phyloP scores from a whole-genome alignment of 208 protist species.

The Spironucleus salmonicida region DNA sequence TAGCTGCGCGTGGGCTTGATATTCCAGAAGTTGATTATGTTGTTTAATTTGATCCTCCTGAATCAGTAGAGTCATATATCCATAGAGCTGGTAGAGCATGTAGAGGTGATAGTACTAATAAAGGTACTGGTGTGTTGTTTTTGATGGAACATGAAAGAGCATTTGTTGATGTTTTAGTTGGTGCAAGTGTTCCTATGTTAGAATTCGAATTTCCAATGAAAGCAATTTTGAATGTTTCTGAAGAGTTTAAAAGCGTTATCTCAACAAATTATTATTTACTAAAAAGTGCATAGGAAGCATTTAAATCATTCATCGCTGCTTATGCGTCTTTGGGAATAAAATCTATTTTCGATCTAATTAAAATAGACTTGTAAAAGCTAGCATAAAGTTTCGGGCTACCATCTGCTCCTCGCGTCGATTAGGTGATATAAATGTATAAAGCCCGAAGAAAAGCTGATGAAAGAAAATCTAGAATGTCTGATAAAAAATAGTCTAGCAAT shows the following conservation, averaged over 20 bases:
- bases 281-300: conserved; percentile 20
- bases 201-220: conserved; percentile 32
- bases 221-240: conserved; percentile 33
- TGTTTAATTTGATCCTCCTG: conserved; percentile 35
- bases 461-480: too few relatives aligned
- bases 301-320: conserved; percentile 28
- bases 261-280: conserved; percentile 22
- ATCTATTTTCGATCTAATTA: conserved; percentile 21
- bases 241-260: conserved; percentile 18
- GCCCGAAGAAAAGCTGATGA: too few relatives aligned
- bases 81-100: conserved; percentile 13
- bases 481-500: too few relatives aligned
- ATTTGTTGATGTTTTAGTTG: conserved; percentile 11
- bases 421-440: too few relatives aligned
- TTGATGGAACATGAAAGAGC: conserved; percentile 7
- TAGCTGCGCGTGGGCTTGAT: conserved; percentile 62
- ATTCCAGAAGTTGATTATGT: conserved; percentile 46
- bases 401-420: not conserved
- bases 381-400: conserved; percentile 18
- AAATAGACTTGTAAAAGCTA: conserved; percentile 24
- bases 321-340: conserved; percentile 27
- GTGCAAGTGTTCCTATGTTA: not conserved
- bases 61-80: conserved; percentile 21
- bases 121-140: conserved; percentile 30
- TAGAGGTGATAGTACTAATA: not conserved